Base-by-base conservation (phyloP, 371 early-diverging fungal genomes). In the Actinomucor elegans region DNA sequence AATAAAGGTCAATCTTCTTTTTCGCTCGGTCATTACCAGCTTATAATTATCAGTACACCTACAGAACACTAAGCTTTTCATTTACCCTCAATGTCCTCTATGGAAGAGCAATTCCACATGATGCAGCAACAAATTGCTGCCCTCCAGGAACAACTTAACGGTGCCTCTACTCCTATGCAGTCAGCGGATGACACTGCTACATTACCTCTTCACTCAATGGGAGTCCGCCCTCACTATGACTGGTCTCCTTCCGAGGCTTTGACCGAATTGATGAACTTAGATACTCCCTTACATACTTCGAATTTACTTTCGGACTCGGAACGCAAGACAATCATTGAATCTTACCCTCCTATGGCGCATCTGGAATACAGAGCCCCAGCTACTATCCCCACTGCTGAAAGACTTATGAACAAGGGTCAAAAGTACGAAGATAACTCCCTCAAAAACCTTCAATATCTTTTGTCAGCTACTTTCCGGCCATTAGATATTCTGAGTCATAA, bases 401-500 rank as follows among this genome's bases (percentile, higher is more conserved):
- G 40, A 0, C 15, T 2, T 1, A 57, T 64, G 42, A 58, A 57
- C 29, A 47, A 31, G 29, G 57, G 52, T 2, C 57, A 62, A 41
- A 10, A 11, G 10, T 15, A 36, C 15, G 58, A 64, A 31, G 52
- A 57, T 28, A 15, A 26, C n/a, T 21, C 33, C 5, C 45, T 66
- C 6, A 52, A 46, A 2, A 24, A 50, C n/a, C 17, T 57, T 5
- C 61, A 66, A 42, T 61, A 66, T 24, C 27, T 41, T 0, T 10
- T 47, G 1, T 52, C 58, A 0, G 66, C 52, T 8, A 34, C 52
- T 15, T 24, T 57, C n/a, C 51, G 58, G 3, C 55, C 61, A 1
- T 12, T 60, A 0, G 66, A 54, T 28, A 45, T 57, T 0, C 44
- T 60, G 0, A 33, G 23, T 6, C 48, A 66, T 27, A 42, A 42